Base-by-base conservation (phyloP, 2,329 filamentous ascomycete species). In the Ilyonectria sp. region DNA sequence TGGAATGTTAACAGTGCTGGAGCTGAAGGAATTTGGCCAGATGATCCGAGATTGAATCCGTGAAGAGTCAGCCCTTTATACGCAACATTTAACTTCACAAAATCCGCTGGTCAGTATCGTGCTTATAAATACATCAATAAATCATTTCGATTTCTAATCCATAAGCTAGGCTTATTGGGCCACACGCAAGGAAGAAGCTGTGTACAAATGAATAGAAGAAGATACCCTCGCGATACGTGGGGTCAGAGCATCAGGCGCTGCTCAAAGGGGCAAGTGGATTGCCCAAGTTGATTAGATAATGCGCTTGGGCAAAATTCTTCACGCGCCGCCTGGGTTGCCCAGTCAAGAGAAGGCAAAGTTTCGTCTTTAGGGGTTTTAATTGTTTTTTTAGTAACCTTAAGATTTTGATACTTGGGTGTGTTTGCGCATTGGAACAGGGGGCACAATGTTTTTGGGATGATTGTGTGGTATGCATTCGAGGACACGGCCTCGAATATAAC, bases 231-330 rank as follows among this genome's bases (percentile, higher is more conserved):
- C 8, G 31, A 33, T 11, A 11, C 31, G 8, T 33, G 8, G 19
- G 29, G 7, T 17, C 15, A 10, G 3, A 29, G 6, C 46, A 3
- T 29, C 3, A 8, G 11, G 13, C 15, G 26, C 9, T 52, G 13
- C 47, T 17, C 13, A 52, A 52, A 31, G n/a, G 9, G 26, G 47
- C 26, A 52, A 52, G 47, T 11, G 15, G 47, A 52, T 33, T 31
- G 26, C 29, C 47, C 47, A 52, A 10, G 7, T 50, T n/a, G 26
- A 52, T 52, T 33, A 52, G 47, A 52, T 52, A 33, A 33, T 19
- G 7, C 26, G 8, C 29, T 52, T 33, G n/a, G 47, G 4, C 26
- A 6, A 52, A 15, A 33, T 33, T 11, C 11, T 4, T 33, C 31
- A 4, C 31, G 31, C 31, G 6, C 7, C 31, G 11, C 31, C 31